Evolutionary conservation across 306 rosid species (phyloP).

Genomic region (Sphenostylis stenocarpa): DNA sequence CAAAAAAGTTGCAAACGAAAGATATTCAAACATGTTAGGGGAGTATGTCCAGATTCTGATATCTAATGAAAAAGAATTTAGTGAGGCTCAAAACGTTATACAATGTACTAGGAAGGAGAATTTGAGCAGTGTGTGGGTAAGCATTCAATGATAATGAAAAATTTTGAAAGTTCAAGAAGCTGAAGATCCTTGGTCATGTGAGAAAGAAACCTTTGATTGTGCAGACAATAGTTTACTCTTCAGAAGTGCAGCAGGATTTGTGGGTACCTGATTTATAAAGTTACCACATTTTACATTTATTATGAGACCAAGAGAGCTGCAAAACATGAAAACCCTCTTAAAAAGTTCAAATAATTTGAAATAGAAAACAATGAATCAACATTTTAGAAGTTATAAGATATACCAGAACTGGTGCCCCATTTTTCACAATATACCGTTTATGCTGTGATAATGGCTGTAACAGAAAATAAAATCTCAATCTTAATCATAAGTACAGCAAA

Average conservation of each 20-base stretch:
- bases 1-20: background rate
- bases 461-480: conserved; percentile 29
- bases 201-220: conserved; percentile 74
- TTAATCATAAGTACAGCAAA: background rate
- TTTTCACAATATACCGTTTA: conserved; percentile 83
- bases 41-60: conserved; percentile 7
- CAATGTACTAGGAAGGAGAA: background rate
- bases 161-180: background rate
- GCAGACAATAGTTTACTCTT: conserved; percentile 80
- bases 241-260: conserved; percentile 72
- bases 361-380: conserved; percentile 10
- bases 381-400: conserved; percentile 32
- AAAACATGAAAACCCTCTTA: conserved; percentile 16
- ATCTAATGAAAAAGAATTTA: conserved; percentile 4
- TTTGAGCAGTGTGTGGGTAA: background rate
- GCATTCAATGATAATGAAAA: conserved; percentile 24
- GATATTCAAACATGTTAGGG: background rate
- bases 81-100: background rate
- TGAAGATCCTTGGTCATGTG: conserved; percentile 11
- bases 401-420: conserved; percentile 87
- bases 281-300: conserved; percentile 9
- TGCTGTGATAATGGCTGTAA: conserved; percentile 87
- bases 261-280: conserved; percentile 60
- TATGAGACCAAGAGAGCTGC: conserved; percentile 18
- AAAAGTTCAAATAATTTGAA: conserved; percentile 15